These are phyloP conservation scores for Amyloporia xantha DNA, from an alignment of 768 basidiomycete species.

Conservation along the genomic window DNA sequence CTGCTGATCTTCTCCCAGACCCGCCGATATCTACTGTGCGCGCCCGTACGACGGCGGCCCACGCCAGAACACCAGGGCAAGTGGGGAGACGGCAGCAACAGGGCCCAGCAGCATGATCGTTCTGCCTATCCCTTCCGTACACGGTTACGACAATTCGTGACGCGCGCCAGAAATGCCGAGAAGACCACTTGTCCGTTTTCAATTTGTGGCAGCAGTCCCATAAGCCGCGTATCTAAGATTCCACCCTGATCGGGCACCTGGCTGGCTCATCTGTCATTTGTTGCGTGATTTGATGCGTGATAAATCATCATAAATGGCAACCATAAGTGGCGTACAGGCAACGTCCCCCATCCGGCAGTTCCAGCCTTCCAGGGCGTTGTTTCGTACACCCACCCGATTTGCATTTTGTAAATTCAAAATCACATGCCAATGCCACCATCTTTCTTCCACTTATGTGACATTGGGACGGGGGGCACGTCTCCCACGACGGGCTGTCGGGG, in stretches of 20 bases:
- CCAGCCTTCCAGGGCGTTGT: not conserved
- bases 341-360: not conserved
- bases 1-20: too few species aligned
- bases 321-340: too few species aligned
- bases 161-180: not conserved
- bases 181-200: not conserved
- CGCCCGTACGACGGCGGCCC: too few species aligned
- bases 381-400: not conserved
- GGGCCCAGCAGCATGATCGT: not conserved
- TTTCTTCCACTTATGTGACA: too few species aligned
- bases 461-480: too few species aligned
- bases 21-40: too few species aligned
- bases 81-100: too few species aligned
- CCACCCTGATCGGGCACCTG: not conserved
- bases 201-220: not conserved
- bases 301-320: too few species aligned
- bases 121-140: not conserved
- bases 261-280: not conserved
- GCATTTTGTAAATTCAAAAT: too few species aligned
- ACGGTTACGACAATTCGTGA: not conserved
- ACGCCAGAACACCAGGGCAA: too few species aligned
- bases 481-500: too few species aligned
- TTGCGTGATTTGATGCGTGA: not conserved
- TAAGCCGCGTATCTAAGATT: not conserved
- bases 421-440: too few species aligned